Evolutionary conservation across 2,329 filamentous ascomycete species (phyloP).

Genomic region (Aureobasidium subglaciale): DNA sequence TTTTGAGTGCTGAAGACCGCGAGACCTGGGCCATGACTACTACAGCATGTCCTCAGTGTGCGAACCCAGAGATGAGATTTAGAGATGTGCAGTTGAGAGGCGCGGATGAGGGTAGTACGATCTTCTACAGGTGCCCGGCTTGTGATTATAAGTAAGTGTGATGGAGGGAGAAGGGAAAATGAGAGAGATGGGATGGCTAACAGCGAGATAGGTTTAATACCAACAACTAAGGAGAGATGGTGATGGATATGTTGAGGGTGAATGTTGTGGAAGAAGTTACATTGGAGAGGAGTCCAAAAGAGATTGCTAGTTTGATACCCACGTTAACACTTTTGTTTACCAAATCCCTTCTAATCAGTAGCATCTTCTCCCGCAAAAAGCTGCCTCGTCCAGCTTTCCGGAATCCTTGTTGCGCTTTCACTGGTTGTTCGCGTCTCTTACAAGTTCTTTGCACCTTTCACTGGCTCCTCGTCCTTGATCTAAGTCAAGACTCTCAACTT

Average conservation of each 20-base stretch:
- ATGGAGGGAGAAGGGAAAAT: background rate
- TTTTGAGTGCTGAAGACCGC: slow-evolving; percentile 68
- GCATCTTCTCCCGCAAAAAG: background rate
- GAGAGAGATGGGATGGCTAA: background rate
- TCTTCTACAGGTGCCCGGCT: slow-evolving; percentile 75
- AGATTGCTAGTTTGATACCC: slow-evolving; percentile 10
- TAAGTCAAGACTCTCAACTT: too few species aligned
- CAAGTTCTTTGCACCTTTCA: background rate
- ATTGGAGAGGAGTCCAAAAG: background rate
- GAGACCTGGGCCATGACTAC: slow-evolving; percentile 60
- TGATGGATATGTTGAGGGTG: background rate
- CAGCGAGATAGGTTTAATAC: background rate
- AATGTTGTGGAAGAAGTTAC: background rate
- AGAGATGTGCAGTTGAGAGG: slow-evolving; percentile 79
- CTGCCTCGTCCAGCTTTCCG: background rate
- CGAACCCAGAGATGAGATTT: slow-evolving; percentile 73
- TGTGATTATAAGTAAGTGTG: slow-evolving; percentile 64
- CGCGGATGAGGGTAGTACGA: slow-evolving; percentile 90
- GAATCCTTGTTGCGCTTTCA: background rate
- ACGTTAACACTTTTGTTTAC: background rate
- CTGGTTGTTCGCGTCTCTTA: too few species aligned
- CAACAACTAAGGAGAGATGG: background rate
- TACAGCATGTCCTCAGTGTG: slow-evolving; percentile 73
- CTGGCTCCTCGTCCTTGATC: background rate
- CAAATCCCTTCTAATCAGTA: background rate